Percentiles rank a stretch among this genome's conserved stretches.
Conservation (phyloP, 495 filamentous ascomycete species). For the Penicillium canariense region DNA sequence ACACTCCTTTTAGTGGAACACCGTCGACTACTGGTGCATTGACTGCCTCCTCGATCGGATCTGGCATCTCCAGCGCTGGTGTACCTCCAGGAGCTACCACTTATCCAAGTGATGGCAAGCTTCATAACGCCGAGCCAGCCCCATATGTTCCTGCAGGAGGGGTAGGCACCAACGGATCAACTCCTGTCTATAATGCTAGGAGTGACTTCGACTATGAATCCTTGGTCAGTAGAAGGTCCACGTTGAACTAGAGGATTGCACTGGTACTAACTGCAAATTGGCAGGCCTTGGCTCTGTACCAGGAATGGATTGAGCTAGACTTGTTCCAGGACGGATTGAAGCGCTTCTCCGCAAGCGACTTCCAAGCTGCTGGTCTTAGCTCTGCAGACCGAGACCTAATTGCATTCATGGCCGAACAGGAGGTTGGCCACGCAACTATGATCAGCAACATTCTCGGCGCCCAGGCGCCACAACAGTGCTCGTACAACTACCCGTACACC, state of each 20-base stretch:
- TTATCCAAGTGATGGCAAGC: constrained; percentile 70
- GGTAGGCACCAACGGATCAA: constrained; percentile 71
- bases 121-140: constrained; percentile 61
- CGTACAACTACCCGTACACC: constrained; percentile 77
- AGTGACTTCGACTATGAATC: constrained; percentile 78
- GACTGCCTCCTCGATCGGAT: constrained; percentile 46
- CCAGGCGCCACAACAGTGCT: constrained; percentile 67
- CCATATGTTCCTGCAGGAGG: constrained; percentile 77
- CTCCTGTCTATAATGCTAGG: constrained; percentile 67
- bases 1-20: constrained; percentile 59
- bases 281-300: constrained; percentile 63
- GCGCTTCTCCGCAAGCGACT: constrained; percentile 68
- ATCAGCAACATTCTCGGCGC: constrained; percentile 77
- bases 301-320: constrained; percentile 88
- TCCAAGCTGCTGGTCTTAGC: constrained; percentile 62
- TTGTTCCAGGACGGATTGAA: constrained; percentile 78
- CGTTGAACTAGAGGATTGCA: no score
- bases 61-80: constrained; percentile 47
- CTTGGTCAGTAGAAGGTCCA: constrained; percentile 30
- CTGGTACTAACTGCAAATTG: constrained; percentile 27
- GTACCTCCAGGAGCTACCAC: constrained; percentile 48
- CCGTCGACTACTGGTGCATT: constrained; percentile 59
- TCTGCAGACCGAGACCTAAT: constrained; percentile 70
- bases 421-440: constrained; percentile 75
- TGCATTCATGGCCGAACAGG: constrained; percentile 83